Base-by-base conservation (phyloP, 495 filamentous ascomycete species). In the Trichoderma gamsii region DNA sequence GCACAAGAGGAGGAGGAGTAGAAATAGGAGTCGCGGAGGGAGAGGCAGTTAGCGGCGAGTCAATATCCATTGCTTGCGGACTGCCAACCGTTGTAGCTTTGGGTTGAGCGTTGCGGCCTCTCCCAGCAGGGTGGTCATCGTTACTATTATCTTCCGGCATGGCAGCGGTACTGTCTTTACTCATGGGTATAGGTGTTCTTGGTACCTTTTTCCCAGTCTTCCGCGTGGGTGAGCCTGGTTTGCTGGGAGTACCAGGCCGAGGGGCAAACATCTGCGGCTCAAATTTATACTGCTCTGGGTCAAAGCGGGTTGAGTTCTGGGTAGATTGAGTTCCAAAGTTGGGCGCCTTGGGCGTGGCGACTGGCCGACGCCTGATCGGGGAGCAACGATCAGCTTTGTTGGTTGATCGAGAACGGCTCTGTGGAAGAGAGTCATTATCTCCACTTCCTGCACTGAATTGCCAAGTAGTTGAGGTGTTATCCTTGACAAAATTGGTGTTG, bases 241-340 rank as follows among this genome's bases (percentile, higher is more conserved):
- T 66, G 44, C 72, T 76, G 4, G 72, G 66, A 1, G 75, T 43
- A 5, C 8, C 15, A 16, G 79, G 72, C 25, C 76, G 78, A 13
- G 80, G 80, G 16, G 76, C 82, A 73, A 87, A 90, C 23, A 81
- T 85, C 29, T 89, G 76, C 63, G 87, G 80, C 21, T 84, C 84
- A 69, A 93, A 85, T 66, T 85, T 83, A 66, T 87, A 79, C 65
- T 75, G 75, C 92, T 89, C 87, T 3, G 84, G 79, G 35, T 85
- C 82, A 71, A 92, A 95, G 32, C 81, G 85, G 9, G 67, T 66
- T 4, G 65, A n/a, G 51, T 69, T 73, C 56, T 73, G 70, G 35
- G 49, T 21, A 1, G 66, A 52, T 29, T 73, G 35, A 13, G 67
- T 25, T 32, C 56, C 56, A 18, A 21, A 32, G 13, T 61, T 25